These are phyloP conservation scores for Cryptococcus wingfieldii DNA, from an alignment of 1,284 basidiomycete genomes.

Conservation along the genomic window DNA sequence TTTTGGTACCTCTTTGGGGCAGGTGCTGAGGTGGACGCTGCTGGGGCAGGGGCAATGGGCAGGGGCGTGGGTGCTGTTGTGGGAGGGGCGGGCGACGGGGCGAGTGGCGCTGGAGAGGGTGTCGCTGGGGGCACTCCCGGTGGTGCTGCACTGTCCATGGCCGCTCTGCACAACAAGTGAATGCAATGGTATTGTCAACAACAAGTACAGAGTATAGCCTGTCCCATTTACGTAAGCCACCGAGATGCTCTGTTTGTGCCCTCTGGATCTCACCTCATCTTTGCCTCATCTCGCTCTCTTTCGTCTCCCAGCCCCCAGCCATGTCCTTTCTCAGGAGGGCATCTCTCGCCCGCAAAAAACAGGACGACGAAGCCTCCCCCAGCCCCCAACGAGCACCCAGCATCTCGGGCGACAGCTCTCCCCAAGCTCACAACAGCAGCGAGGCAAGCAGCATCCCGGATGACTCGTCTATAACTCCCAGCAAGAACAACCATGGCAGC, in stretches of 20 bases:
- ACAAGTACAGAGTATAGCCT: no score
- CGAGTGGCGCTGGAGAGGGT: background rate
- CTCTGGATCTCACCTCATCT: background rate
- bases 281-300: no score
- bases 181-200: no score
- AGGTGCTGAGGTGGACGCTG: background rate
- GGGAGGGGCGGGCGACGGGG: background rate
- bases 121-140: background rate
- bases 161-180: no score
- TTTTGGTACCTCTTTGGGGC: background rate
- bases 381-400: constrained; percentile 6
- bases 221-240: background rate
- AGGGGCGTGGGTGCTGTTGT: background rate
- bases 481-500: background rate
- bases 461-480: constrained; percentile 7
- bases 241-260: background rate
- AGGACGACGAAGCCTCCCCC: constrained; percentile 4
- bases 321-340: constrained; percentile 21
- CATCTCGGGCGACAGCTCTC: constrained; percentile 14
- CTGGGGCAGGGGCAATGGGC: background rate
- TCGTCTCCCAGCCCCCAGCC: background rate
- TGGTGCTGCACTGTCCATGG: background rate
- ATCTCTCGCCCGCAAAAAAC: constrained; percentile 19
- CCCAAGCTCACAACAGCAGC: constrained; percentile 18
- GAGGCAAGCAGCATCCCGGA: constrained; percentile 15